These are phyloP conservation scores for Puccinia coronata DNA, from an alignment of 1,284 basidiomycete genomes.

Conservation along the genomic window DNA sequence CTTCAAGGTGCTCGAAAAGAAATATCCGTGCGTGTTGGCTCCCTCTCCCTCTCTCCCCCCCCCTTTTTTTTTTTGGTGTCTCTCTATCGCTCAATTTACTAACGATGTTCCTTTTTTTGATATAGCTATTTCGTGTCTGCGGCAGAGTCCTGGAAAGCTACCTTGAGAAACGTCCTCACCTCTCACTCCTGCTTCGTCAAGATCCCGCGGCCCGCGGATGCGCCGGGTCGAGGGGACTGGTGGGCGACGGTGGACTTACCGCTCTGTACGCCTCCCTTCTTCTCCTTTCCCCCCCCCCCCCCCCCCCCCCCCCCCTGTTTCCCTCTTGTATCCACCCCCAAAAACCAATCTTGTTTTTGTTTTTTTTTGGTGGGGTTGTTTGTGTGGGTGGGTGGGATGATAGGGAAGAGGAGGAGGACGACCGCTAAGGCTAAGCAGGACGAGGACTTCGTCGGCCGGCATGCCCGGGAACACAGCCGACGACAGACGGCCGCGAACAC, in stretches of 20 bases:
- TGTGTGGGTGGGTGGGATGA: not conserved
- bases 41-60: not conserved
- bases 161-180: conserved; percentile 46
- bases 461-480: conserved; percentile 35
- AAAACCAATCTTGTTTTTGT: conserved; percentile 1
- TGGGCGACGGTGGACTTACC: conserved; percentile 46
- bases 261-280: conserved; percentile 17
- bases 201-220: conserved; percentile 34
- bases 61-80: too few species aligned
- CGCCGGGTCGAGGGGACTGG: conserved; percentile 47
- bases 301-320: too few species aligned
- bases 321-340: too few species aligned
- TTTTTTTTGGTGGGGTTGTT: not conserved
- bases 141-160: conserved; percentile 49
- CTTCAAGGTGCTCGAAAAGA: conserved; percentile 49
- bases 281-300: too few species aligned
- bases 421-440: conserved; percentile 49
- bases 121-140: conserved; percentile 47
- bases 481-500: not conserved
- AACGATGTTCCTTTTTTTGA: too few species aligned
- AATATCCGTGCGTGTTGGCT: conserved; percentile 45
- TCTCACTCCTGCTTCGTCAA: conserved; percentile 50
- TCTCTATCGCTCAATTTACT: too few species aligned
- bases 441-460: conserved; percentile 46
- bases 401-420: conserved; percentile 48